Evolutionary conservation across 2,329 filamentous ascomycete species (phyloP).

Genomic region (Beauveria sp.): DNA sequence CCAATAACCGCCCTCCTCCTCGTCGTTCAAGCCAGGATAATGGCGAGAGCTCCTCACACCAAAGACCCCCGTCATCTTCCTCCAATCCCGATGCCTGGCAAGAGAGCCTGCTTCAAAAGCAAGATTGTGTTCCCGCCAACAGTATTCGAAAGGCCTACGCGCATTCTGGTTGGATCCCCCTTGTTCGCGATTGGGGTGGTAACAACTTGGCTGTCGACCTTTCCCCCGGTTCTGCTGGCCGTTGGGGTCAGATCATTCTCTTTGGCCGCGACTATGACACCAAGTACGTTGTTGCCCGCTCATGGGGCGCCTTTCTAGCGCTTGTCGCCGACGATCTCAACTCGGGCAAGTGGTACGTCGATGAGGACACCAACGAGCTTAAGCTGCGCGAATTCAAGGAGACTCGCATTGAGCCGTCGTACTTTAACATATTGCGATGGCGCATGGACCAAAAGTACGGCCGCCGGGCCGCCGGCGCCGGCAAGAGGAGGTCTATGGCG

Average conservation of each 20-base stretch:
- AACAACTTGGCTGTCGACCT: conserved; percentile 95
- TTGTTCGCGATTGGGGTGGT: conserved; percentile 96
- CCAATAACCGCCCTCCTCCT: conserved; percentile 50
- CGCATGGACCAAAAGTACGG: conserved; percentile 93
- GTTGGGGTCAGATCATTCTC: conserved; percentile 94
- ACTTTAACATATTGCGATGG: conserved; percentile 93
- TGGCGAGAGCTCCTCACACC: conserved; percentile 58
- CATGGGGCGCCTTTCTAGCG: conserved; percentile 83
- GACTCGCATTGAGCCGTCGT: conserved; percentile 80
- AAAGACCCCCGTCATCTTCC: conserved; percentile 38
- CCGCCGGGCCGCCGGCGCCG: conserved; percentile 38
- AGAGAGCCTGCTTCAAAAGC: conserved; percentile 72
- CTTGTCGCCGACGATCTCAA: conserved; percentile 82
- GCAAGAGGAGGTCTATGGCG: conserved; percentile 46
- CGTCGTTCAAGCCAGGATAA: conserved; percentile 65
- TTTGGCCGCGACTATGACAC: conserved; percentile 97
- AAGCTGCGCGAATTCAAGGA: conserved; percentile 89
- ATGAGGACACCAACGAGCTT: conserved; percentile 85
- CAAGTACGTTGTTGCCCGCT: conserved; percentile 92
- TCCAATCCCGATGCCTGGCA: conserved; percentile 63
- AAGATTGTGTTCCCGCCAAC: conserved; percentile 80
- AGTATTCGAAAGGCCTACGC: conserved; percentile 88
- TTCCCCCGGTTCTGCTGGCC: conserved; percentile 78
- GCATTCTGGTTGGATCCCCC: conserved; percentile 89
- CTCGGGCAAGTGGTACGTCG: conserved; percentile 84